Evolutionary conservation across 306 rosid species (phyloP), one percentile per base, ranked within the genome.

Genomic region (Lablab purpureus): DNA sequence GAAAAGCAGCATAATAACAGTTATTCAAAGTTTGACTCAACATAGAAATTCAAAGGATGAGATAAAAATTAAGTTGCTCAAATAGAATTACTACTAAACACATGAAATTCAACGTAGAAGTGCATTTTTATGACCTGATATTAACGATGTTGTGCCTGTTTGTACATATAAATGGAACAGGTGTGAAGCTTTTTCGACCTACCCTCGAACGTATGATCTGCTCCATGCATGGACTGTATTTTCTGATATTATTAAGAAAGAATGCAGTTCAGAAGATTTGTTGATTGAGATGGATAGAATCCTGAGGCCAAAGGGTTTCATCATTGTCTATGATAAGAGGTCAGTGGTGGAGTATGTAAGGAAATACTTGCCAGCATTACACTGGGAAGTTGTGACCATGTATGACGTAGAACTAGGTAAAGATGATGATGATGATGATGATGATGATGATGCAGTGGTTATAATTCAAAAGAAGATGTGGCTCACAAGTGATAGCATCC

Each of bases 111-210:
- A 11, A 12, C 11, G 25, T 14, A 14, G 5, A 15, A 46, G 23
- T 25, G 13, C 2, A 15, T 45, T 23, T 67, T 45, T 45, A 27
- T 15, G 10, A 49, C 18, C 46, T 50, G 34, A 10, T 11, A 50
- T 4, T 50, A 27, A 71, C 54, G 49, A 51, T 71, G 49, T 12
- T 71, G 49, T n/a, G 19, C 32, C 9, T 52, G 9, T 32, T 32
- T 37, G 3, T 37, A 11, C 11, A 10, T 28, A 30, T 30, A 12
- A 71, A 71, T 64, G 59, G 43, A 72, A 76, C 88, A 89, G 87
- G 92, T 92, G 93, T 30, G 97, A 92, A 80, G 85, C 93, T 55
- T 90, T 87, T 73, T 92, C 96, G 45, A 92, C 92, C 23, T 89
- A 92, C 77, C 97, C 97, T 62, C 90, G 97, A 54, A 89, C 97